A percentile compares a stretch with the other conserved stretches of the same genome.
These are phyloP conservation scores for Gossypium sturtianum DNA, from an alignment of 345 rosid genomes.

Conservation along the genomic window DNA sequence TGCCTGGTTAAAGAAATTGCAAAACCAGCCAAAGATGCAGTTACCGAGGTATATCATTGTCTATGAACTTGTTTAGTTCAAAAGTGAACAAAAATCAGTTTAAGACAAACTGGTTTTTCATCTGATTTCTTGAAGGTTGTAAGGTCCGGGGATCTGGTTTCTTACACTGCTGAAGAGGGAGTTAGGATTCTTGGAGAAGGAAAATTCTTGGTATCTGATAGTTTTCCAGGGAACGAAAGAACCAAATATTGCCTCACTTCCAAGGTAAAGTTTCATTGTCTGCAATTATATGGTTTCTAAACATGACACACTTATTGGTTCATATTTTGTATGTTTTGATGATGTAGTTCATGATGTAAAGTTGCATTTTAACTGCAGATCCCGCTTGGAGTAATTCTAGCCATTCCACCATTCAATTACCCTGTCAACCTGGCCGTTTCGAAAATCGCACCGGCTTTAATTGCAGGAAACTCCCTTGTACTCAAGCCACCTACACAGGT, in stretches of 20 bases:
- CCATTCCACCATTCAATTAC: slow-evolving; percentile 97
- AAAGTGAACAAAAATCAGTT: not conserved
- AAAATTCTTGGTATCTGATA: slow-evolving; percentile 80
- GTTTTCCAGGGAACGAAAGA: slow-evolving; percentile 95
- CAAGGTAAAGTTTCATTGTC: not conserved
- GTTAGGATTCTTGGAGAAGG: slow-evolving; percentile 95
- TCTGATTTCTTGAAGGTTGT: slow-evolving; percentile 50
- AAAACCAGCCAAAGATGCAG: slow-evolving; percentile 94
- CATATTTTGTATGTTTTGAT: not conserved
- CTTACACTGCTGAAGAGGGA: slow-evolving; percentile 95
- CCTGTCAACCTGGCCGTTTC: slow-evolving; percentile 98
- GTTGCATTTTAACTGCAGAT: slow-evolving; percentile 31
- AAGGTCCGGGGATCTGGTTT: slow-evolving; percentile 92
- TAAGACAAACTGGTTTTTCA: not conserved
- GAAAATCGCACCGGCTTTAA: slow-evolving; percentile 91
- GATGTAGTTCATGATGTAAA: not conserved
- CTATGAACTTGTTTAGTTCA: not conserved
- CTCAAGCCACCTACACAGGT: slow-evolving; percentile 99
- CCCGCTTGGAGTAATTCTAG: slow-evolving; percentile 86
- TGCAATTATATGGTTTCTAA: no score
- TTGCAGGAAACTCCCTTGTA: slow-evolving; percentile 93
- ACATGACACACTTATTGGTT: not conserved
- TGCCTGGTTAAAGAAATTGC: slow-evolving; percentile 93
- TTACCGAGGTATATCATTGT: slow-evolving; percentile 52
- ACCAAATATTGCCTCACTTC: slow-evolving; percentile 68